Base-by-base conservation (phyloP, 352 stramenopile species). In the Phytophthora pseudosyringae region DNA sequence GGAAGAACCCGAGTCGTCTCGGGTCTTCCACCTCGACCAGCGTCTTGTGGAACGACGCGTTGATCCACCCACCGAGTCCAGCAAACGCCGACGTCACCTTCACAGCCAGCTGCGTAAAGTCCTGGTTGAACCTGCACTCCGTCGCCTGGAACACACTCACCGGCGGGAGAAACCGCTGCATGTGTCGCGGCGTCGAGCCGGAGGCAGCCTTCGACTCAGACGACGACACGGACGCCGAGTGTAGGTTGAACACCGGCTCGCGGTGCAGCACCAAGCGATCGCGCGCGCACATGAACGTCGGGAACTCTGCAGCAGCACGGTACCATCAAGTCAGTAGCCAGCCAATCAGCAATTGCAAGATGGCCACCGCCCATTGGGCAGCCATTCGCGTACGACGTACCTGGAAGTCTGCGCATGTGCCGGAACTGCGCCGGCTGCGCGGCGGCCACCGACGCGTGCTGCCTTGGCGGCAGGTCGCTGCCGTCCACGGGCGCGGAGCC, bases 71-170 rank as follows among this genome's bases (percentile, higher is more conserved):
- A 29, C 70, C 65, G 10, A 91, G 52, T 3, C 85, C 81, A 13
- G 59, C 64, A 52, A 90, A 81, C 38, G 79, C 70, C 1, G 82
- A 89, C 33, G 79, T 86, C 45, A 91, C 69, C 33, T 93, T 89
- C 43, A 93, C 54, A 12, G 81, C 67, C 43, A 93, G 52, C 45
- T 89, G 77, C 15, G 79, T 80, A 54, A 91, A 91, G 36, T 91
- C 82, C 31, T 87, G 75, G 29, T 87, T 91, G 46, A 91, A 90
- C 40, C 72, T 71, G 47, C 71, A 81, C 49, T 93, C 82, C 0
- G 79, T 90, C 2, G 85, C 81, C 36, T 90, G 79, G 41, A 93
- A 87, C 0, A 91, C 78, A 51, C 82, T 93, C 36, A 78, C 76
- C n/a, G 73, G 57, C 16, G 82, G 82, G 47, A 93, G 52, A 44